Conservation (phyloP, 441 rosid species). For the Eruca vesicaria region DNA sequence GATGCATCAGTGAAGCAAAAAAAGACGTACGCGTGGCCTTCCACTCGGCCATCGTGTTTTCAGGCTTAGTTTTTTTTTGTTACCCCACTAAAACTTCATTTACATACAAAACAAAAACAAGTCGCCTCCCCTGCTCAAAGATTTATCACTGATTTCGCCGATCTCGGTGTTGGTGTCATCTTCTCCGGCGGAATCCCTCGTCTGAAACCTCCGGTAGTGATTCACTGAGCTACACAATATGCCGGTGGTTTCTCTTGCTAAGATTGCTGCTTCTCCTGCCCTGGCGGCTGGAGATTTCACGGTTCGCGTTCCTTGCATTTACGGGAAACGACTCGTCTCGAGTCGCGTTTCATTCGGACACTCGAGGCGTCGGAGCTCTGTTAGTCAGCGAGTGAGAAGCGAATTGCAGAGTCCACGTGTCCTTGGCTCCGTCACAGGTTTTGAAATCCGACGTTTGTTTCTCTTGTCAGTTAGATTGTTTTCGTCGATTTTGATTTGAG, state of each 20-base stretch:
- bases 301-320: constrained; percentile 20
- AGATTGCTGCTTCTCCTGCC: constrained; percentile 19
- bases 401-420: constrained; percentile 25
- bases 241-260: constrained; percentile 37
- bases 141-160: constrained; percentile 26
- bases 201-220: neutral
- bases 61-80: neutral
- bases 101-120: constrained; percentile 1
- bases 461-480: neutral
- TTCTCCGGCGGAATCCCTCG: constrained; percentile 11
- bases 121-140: neutral
- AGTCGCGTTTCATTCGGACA: constrained; percentile 24
- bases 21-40: neutral
- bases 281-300: constrained; percentile 9
- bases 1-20: neutral
- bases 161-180: constrained; percentile 8
- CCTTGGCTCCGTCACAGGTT: constrained; percentile 28
- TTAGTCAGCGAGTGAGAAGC: constrained; percentile 18
- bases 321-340: constrained; percentile 12
- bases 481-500: constrained; percentile 6
- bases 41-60: constrained; percentile 8
- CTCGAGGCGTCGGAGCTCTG: constrained; percentile 17
- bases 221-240: constrained; percentile 26
- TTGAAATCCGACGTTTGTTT: neutral
- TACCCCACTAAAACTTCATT: neutral